These are phyloP conservation scores for Logfia minima DNA, from an alignment of 129 eudicot species.

Conservation along the genomic window DNA sequence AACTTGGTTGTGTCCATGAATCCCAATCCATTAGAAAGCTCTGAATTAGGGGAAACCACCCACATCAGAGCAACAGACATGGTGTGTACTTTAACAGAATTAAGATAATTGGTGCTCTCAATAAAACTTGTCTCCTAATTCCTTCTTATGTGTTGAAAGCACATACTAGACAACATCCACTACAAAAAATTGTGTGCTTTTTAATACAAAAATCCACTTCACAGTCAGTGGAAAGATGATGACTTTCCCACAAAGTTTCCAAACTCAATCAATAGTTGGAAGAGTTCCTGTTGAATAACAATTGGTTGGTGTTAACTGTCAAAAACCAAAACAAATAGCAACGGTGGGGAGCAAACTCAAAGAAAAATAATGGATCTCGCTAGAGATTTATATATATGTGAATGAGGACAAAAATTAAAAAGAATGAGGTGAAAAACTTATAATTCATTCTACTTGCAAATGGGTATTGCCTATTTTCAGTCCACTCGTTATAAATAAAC, in stretches of 20 bases:
- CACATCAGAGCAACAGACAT: conserved; percentile 83
- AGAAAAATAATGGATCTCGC: conserved; percentile 26
- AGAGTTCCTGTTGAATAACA: conserved; percentile 28
- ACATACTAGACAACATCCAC: conserved; percentile 30
- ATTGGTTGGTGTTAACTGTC: conserved; percentile 23
- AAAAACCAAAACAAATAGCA: conserved; percentile 14
- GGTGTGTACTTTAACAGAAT: conserved; percentile 31
- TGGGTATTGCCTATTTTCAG: conserved; percentile 40
- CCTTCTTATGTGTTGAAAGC: conserved; percentile 25
- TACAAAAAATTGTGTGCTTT: conserved; percentile 34
- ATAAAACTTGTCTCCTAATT: conserved; percentile 26
- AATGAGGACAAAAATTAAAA: conserved; percentile 10
- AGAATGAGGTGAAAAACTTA: conserved; percentile 7
- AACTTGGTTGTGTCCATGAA: conserved; percentile 52
- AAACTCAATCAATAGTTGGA: conserved; percentile 19
- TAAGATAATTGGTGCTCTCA: conserved; percentile 20
- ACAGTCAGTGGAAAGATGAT: conserved; percentile 36
- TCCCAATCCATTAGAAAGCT: conserved; percentile 50
- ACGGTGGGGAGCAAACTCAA: conserved; percentile 31
- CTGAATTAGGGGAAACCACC: conserved; percentile 72
- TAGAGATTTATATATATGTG: conserved; percentile 10
- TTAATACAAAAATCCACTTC: conserved; percentile 40
- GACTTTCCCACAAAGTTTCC: conserved; percentile 32
- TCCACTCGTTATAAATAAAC: conserved; percentile 34
- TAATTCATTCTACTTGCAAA: conserved; percentile 22